Conservation (phyloP, 179 eudicot genomes). For the Spinacia oleracea region DNA sequence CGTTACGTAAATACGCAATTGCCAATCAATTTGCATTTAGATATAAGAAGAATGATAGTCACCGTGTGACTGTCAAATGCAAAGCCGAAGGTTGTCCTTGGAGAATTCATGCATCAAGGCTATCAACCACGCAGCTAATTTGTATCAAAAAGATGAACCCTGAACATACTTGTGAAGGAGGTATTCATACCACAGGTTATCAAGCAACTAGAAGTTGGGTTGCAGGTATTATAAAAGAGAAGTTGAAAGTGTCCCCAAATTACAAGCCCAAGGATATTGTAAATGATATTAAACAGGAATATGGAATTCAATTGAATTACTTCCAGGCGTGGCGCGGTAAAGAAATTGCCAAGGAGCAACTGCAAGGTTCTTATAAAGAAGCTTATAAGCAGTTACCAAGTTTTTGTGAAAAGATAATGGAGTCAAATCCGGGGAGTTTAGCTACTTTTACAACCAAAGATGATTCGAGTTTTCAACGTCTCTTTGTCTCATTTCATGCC, state of each 20-base stretch:
- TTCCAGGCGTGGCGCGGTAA: conserved; percentile 97
- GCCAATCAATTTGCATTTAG: conserved; percentile 81
- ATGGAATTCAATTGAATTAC: conserved; percentile 83
- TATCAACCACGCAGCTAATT: conserved; percentile 79
- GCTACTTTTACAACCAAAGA: conserved; percentile 91
- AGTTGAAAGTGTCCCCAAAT: conserved; percentile 65
- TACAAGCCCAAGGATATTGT: conserved; percentile 95
- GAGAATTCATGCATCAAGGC: conserved; percentile 96
- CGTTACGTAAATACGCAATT: conserved; percentile 78
- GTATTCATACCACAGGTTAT: conserved; percentile 55
- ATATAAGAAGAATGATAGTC: conserved; percentile 92
- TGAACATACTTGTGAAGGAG: conserved; percentile 87
- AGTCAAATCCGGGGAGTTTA: conserved; percentile 92
- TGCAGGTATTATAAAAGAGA: conserved; percentile 86
- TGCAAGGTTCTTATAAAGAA: conserved; percentile 92
- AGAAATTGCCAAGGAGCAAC: conserved; percentile 94
- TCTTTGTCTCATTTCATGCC: conserved; percentile 89
- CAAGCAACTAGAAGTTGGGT: conserved; percentile 94
- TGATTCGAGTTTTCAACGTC: conserved; percentile 84
- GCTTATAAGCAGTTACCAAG: conserved; percentile 78
- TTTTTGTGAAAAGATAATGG: conserved; percentile 86
- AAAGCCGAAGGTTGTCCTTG: conserved; percentile 91
- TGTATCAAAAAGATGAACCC: conserved; percentile 88
- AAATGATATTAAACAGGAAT: conserved; percentile 77
- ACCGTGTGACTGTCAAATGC: conserved; percentile 93